Conservation (phyloP, 1,284 basidiomycete species). For the Tilletia indica region DNA sequence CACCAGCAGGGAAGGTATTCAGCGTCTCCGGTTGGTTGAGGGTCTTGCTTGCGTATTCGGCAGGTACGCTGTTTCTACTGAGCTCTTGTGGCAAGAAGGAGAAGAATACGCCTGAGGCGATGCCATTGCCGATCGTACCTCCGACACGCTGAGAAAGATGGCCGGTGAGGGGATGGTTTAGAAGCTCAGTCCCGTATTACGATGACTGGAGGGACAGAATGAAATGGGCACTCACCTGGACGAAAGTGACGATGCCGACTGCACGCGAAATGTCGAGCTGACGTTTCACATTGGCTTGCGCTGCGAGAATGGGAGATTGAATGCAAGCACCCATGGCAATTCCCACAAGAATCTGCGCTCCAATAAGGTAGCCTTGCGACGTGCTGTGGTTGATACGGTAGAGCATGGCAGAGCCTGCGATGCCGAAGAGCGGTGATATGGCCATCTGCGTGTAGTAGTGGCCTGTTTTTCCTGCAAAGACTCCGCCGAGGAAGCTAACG, state of each 20-base stretch:
- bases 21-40: background rate
- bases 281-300: conserved; percentile 6
- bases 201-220: too few species aligned
- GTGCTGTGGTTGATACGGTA: background rate
- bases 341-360: conserved; percentile 4
- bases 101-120: conserved; percentile 11
- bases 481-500: background rate
- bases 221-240: background rate
- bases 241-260: conserved; percentile 2
- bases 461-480: conserved; percentile 2
- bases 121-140: conserved; percentile 9
- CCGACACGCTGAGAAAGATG: background rate
- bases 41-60: background rate
- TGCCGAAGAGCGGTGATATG: conserved; percentile 1
- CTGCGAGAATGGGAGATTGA: conserved; percentile 8
- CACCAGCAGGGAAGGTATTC: background rate
- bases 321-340: conserved; percentile 9
- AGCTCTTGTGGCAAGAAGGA: conserved; percentile 7
- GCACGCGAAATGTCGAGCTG: conserved; percentile 9
- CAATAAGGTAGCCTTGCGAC: background rate
- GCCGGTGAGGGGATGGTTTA: too few species aligned
- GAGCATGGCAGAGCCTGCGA: conserved; percentile 10
- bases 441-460: conserved; percentile 16
- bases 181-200: too few species aligned
- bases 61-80: background rate